Percentiles rank a stretch among this genome's conserved stretches.
Conservation (phyloP, 495 filamentous ascomycete genomes). For the Cercophora sp. region DNA sequence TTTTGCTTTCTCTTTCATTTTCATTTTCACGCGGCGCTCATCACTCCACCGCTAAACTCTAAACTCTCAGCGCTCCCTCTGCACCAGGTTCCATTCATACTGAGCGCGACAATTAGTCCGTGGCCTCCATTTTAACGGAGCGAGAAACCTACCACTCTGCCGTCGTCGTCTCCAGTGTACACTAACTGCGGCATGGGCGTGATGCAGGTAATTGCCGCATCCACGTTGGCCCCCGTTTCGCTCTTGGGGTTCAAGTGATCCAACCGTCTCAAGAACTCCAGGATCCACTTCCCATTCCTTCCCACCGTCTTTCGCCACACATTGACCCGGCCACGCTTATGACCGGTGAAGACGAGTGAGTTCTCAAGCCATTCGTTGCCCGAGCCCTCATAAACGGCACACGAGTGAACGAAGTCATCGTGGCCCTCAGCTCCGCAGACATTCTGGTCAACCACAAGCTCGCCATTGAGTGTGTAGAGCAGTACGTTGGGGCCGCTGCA, state of each 20-base stretch:
- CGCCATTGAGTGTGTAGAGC: slow-evolving; percentile 88
- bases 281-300: slow-evolving; percentile 41
- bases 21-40: neutral
- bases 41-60: neutral
- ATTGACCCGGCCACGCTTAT: slow-evolving; percentile 79
- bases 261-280: slow-evolving; percentile 65
- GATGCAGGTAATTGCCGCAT: slow-evolving; percentile 81
- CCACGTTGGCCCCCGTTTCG: slow-evolving; percentile 71
- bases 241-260: slow-evolving; percentile 74
- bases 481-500: slow-evolving; percentile 68
- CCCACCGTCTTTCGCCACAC: slow-evolving; percentile 53
- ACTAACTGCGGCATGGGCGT: slow-evolving; percentile 77
- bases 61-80: slow-evolving; percentile 8
- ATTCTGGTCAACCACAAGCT: slow-evolving; percentile 71
- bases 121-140: too few species aligned
- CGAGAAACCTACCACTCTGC: slow-evolving; percentile 59
- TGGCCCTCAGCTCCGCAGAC: slow-evolving; percentile 53
- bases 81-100: slow-evolving; percentile 86
- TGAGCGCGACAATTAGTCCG: slow-evolving; percentile 35
- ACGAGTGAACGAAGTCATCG: slow-evolving; percentile 72
- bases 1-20: neutral
- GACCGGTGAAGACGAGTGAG: slow-evolving; percentile 83
- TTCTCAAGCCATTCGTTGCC: slow-evolving; percentile 91
- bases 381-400: slow-evolving; percentile 89
- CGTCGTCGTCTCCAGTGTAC: slow-evolving; percentile 90